phyloP scores from a whole-genome alignment of 2,329 filamentous ascomycete species.

The Fusarium sp. region DNA sequence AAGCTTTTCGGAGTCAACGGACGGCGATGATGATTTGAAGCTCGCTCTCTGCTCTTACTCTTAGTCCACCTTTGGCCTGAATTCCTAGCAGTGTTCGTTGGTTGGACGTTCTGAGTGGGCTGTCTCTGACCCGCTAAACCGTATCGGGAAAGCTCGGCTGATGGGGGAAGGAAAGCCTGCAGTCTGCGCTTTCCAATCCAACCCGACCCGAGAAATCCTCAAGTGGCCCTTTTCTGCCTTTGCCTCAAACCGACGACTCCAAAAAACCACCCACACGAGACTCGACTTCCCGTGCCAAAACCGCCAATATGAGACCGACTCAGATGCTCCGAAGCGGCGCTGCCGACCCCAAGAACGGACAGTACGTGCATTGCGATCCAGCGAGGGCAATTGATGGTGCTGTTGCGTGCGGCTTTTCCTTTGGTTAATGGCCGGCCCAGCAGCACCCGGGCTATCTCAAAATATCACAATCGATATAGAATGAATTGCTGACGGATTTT shows the following conservation, averaged over 20 bases:
- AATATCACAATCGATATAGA: constrained; percentile 19
- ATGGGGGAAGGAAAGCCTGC: constrained; percentile 40
- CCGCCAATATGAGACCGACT: constrained; percentile 57
- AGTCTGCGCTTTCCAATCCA: constrained; percentile 45
- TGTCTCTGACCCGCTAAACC: constrained; percentile 47
- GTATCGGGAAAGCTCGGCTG: constrained; percentile 53
- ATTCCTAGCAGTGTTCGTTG: constrained; percentile 39
- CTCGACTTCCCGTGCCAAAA: constrained; percentile 38
- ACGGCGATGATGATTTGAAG: constrained; percentile 46
- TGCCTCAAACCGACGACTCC: constrained; percentile 43
- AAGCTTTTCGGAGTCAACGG: constrained; percentile 46
- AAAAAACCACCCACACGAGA: constrained; percentile 38
- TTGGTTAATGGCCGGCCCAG: constrained; percentile 19
- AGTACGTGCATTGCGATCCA: constrained; percentile 49
- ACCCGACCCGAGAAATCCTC: constrained; percentile 46
- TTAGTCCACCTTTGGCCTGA: constrained; percentile 30
- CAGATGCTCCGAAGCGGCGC: constrained; percentile 51
- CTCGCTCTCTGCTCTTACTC: constrained; percentile 26
- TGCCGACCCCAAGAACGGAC: constrained; percentile 52
- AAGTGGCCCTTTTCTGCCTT: constrained; percentile 45
- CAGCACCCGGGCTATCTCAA: constrained; percentile 25
- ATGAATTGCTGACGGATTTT: constrained; percentile 42
- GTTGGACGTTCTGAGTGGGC: constrained; percentile 38
- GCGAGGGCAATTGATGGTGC: constrained; percentile 37
- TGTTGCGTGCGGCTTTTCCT: constrained; percentile 52